Evolutionary conservation across 805 yeast species (phyloP).

Genomic region (Saccharomycopsis fermentans): DNA sequence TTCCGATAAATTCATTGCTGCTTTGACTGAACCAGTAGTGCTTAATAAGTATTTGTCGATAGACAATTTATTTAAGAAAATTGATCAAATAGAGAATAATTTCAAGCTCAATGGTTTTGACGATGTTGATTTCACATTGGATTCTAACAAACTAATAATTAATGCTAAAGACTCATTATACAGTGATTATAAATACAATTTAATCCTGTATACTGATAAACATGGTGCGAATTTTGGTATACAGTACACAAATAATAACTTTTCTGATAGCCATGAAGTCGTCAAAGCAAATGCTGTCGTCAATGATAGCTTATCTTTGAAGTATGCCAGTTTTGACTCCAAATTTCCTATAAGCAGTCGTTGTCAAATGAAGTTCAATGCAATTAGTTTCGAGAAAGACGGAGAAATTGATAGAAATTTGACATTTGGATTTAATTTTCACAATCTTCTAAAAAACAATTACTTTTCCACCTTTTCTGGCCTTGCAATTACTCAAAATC

Average conservation of each 20-base stretch:
- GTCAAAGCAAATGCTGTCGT: background rate
- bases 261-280: conserved; percentile 12
- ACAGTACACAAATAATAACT: conserved; percentile 4
- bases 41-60: background rate
- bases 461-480: conserved; percentile 5
- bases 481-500: conserved; percentile 6
- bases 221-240: conserved; percentile 5
- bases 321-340: background rate
- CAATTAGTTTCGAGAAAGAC: background rate
- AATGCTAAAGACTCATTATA: background rate
- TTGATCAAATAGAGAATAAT: background rate
- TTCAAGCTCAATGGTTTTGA: background rate
- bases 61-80: background rate
- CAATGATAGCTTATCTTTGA: background rate
- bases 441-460: background rate
- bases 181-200: background rate
- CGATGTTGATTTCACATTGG: background rate
- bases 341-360: background rate
- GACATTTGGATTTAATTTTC: background rate
- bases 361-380: background rate
- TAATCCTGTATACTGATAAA: conserved; percentile 6
- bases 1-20: background rate
- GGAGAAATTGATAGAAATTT: background rate
- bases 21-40: background rate
- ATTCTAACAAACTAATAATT: background rate